These are phyloP conservation scores for Desmodesmus armatus DNA, from an alignment of 139 green algal species.

Conservation along the genomic window DNA sequence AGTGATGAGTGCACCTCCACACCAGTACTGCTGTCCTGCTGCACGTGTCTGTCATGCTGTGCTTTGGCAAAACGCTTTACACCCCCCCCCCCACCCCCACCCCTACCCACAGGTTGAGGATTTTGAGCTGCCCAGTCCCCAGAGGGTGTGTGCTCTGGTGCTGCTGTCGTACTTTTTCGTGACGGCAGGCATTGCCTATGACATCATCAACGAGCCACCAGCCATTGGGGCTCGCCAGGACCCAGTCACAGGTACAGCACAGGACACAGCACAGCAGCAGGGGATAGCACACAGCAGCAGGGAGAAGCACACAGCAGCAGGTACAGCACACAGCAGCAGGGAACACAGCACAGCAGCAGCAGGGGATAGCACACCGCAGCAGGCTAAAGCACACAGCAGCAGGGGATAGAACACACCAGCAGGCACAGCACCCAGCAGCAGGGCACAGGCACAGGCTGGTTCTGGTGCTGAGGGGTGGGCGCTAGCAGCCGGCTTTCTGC, in stretches of 20 bases:
- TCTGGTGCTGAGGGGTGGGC: too few relatives aligned
- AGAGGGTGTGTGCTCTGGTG: slow-evolving; percentile 49
- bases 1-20: too few relatives aligned
- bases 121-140: slow-evolving; percentile 34
- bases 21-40: background rate
- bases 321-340: background rate
- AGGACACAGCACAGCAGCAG: background rate
- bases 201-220: slow-evolving; percentile 69
- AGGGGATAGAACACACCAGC: background rate
- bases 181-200: slow-evolving; percentile 61
- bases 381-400: background rate
- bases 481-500: too few relatives aligned
- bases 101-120: slow-evolving; percentile 45
- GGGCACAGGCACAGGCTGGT: too few relatives aligned
- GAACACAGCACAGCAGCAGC: background rate
- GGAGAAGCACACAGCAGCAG: background rate
- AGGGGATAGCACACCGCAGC: background rate
- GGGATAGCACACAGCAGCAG: background rate
- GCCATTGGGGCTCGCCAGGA: slow-evolving; percentile 51
- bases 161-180: slow-evolving; percentile 64
- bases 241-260: slow-evolving; percentile 57
- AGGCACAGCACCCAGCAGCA: too few relatives aligned
- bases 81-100: too few relatives aligned
- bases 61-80: too few relatives aligned
- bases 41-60: too few relatives aligned